Evolutionary conservation across 495 filamentous ascomycete genomes (phyloP).

Genomic region (Penicillium dipodomyicola): DNA sequence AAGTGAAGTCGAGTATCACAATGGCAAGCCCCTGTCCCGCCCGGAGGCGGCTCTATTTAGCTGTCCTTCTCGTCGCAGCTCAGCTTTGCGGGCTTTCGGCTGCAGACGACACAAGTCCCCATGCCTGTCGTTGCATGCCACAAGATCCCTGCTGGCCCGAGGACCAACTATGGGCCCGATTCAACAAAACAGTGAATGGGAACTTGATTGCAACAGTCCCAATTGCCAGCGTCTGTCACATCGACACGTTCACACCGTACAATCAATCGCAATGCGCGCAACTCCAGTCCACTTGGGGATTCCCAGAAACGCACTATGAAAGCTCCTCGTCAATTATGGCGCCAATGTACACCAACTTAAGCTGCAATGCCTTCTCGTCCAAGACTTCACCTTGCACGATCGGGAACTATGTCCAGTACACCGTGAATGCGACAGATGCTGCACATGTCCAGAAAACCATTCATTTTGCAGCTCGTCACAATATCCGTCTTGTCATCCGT

Average conservation of each 20-base stretch:
- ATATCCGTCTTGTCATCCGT: slow-evolving; percentile 3
- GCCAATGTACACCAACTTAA: not conserved
- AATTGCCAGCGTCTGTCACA: not conserved
- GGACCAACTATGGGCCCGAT: not conserved
- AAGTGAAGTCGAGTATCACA: not conserved
- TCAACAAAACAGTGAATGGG: not conserved
- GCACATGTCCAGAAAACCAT: not conserved
- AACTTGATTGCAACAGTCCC: not conserved
- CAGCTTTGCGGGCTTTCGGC: not conserved
- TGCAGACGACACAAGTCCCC: not conserved
- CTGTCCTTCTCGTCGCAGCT: not conserved
- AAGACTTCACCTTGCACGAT: not conserved
- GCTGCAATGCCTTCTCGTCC: not conserved
- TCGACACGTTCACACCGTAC: not conserved
- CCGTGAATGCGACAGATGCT: not conserved
- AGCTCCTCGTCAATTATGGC: slow-evolving; percentile 2
- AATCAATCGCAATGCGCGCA: not conserved
- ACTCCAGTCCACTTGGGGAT: not conserved
- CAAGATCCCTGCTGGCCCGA: slow-evolving; percentile 1
- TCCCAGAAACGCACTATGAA: slow-evolving; percentile 2
- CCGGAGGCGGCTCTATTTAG: not conserved
- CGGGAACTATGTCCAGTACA: not conserved
- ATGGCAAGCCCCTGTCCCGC: not conserved
- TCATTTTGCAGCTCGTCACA: not conserved
- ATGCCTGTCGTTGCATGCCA: not conserved